Evolutionary conservation across 352 stramenopile genomes (phyloP), one percentile per base, ranked within the genome.

Genomic region (Globisporangium viniferum): DNA sequence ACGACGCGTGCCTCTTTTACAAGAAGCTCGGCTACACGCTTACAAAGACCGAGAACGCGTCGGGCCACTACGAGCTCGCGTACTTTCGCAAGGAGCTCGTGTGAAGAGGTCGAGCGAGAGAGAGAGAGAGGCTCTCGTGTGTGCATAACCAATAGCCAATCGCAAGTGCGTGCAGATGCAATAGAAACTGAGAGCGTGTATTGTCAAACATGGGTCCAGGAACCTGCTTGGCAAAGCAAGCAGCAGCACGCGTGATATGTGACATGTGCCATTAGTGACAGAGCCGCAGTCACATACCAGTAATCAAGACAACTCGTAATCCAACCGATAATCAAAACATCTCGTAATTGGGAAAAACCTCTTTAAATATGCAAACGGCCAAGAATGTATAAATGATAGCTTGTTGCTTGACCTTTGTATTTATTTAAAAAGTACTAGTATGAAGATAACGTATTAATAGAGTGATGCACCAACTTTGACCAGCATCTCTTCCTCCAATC

Each of bases 21-120:
- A 20, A 44, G 10, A 57, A 49, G 33, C 39, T 63, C 27, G 62
- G 62, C 31, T 73, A 73, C 48, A 56, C 46, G 33, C 48, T 65
- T 49, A 65, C 59, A 8, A 67, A 67, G 48, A 63, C 60, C 55
- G 46, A 68, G 41, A 57, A 64, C 14, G 24, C 39, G 27, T 41
- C 49, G 8, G 64, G 61, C 10, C 29, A 70, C 51, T 62, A 64
- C 14, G 68, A 67, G 39, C 51, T 73, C 31, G 57, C 58, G 18
- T 70, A 64, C 41, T 73, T 64, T 54, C 51, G 63, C 31, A 73
- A 73, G 59, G 56, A 53, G 53, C 51, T 73, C 15, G 5, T 15
- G 10, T 18, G 15, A 51, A 5, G 15, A 18, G 24, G 24, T 24
- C 24, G 24, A 39, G 22, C 20, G 55, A 48, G 36, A 44, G 36